phyloP scores from a whole-genome alignment of 192 early-diverging fungal species.

The Coemansia erecta region DNA sequence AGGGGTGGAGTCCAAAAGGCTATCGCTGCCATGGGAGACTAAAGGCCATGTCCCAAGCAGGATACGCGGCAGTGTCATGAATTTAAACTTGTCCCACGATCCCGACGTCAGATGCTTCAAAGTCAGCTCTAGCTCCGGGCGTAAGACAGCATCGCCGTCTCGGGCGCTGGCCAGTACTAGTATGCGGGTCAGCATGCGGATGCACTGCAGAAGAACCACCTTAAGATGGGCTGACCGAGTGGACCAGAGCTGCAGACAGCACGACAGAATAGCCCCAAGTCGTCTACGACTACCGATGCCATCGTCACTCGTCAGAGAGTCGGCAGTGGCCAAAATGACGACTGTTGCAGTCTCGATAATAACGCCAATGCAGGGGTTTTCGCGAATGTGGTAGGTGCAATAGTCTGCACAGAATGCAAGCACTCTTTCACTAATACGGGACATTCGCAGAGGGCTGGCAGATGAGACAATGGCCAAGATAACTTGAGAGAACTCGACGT shows the following conservation, averaged over 20 bases:
- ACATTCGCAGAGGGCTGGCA: constrained; percentile 22
- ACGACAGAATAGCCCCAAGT: constrained; percentile 14
- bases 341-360: constrained; percentile 32
- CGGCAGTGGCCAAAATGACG: constrained; percentile 20
- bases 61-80: constrained; percentile 39
- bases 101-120: constrained; percentile 35
- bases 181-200: constrained; percentile 35
- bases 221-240: constrained; percentile 34
- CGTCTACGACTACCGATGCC: constrained; percentile 5
- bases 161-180: constrained; percentile 7
- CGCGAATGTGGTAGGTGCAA: constrained; percentile 23
- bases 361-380: constrained; percentile 24
- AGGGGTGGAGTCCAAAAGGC: not conserved
- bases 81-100: constrained; percentile 39
- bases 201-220: constrained; percentile 22
- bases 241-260: constrained; percentile 34
- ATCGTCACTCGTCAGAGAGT: constrained; percentile 8
- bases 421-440: constrained; percentile 12
- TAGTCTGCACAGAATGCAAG: constrained; percentile 47
- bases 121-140: constrained; percentile 27
- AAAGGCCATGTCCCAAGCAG: constrained; percentile 37
- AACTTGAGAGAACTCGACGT: constrained; percentile 25
- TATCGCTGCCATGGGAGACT: not conserved
- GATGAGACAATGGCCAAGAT: constrained; percentile 29
- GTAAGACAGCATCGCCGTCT: constrained; percentile 6